Evolutionary conservation across 164 flowering plant genomes (phyloP).

Genomic region (Annona squamosa): DNA sequence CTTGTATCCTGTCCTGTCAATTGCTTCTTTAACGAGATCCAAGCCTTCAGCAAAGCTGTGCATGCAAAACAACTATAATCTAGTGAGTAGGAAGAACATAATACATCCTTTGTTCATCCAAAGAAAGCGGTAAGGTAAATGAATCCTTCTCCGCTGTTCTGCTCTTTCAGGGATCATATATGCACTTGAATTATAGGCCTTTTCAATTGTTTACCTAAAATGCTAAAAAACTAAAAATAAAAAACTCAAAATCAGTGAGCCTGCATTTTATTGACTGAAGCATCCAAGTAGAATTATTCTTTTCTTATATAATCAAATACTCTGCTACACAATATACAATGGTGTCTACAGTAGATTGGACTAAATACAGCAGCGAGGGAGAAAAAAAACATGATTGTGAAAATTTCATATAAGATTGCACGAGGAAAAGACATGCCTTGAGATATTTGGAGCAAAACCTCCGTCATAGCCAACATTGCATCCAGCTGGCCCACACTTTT

Average conservation of each 20-base stretch:
- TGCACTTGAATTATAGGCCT: no score
- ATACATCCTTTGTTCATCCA: not conserved
- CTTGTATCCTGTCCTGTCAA: slow-evolving; percentile 68
- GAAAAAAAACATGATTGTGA: slow-evolving; percentile 1
- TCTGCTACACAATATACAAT: no score
- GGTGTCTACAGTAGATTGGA: not conserved
- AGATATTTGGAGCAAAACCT: slow-evolving; percentile 84
- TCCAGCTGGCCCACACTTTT: slow-evolving; percentile 66
- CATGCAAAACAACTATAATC: slow-evolving; percentile 1
- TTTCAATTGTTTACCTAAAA: no score
- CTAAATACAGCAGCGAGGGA: not conserved
- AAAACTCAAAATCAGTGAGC: no score
- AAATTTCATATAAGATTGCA: not conserved
- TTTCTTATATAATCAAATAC: no score
- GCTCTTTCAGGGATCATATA: not conserved
- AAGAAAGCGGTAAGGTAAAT: no score
- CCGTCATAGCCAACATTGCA: slow-evolving; percentile 96
- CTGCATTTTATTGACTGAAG: no score
- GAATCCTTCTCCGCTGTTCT: not conserved
- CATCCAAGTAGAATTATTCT: no score
- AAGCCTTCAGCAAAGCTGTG: slow-evolving; percentile 75
- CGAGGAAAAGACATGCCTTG: slow-evolving; percentile 44
- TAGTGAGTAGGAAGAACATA: not conserved
- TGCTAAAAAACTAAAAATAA: no score
- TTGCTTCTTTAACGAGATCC: slow-evolving; percentile 90